Base-by-base conservation (phyloP, 495 filamentous ascomycete species). In the Penicillium lividum region DNA sequence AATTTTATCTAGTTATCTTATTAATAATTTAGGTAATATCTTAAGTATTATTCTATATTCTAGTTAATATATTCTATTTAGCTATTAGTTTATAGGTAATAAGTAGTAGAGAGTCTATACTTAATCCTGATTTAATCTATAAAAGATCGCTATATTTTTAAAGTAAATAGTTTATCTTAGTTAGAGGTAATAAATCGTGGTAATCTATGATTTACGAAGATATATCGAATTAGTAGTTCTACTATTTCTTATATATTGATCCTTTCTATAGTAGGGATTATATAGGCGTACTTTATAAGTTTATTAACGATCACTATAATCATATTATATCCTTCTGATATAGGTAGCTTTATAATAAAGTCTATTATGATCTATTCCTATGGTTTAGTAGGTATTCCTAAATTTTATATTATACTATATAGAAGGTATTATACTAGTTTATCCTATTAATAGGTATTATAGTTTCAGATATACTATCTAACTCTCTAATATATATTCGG, bases 21-120 rank as follows among this genome's bases (percentile, higher is more conserved):
- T 7, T 57, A 43, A 13, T 53, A 61, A 6, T 61, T 57, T 16
- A 61, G 18, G 28, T 61, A 42, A 8, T 40, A 48, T 42, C 11
- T 10, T 46, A 61, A 22, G 13, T 56, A 56, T 43, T 55, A 29
- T 30, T 60, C 47, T 22, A 60, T 10, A 1, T 15, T 55, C 10
- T 55, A 43, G 18, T 60, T 60, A 16, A 60, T 15, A 7, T n/a
- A 31, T 34, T 55, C 31, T 28, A 49, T 60, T n/a, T 60, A 53
- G 49, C 44, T n/a, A 33, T 54, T 54, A 13, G 28, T 59, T 43
- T 59, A 38, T 16, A 38, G 29, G 16, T 59, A 47, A 8, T 49
- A 53, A 0, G 10, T 10, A 4, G n/a, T 58, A 34, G 27, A 53
- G 50, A 58, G 15, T 46, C 7, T 46, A 18, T 18, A 46, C 5